Base-by-base conservation (phyloP, 768 basidiomycete species). In the Lentinula raphanica region DNA sequence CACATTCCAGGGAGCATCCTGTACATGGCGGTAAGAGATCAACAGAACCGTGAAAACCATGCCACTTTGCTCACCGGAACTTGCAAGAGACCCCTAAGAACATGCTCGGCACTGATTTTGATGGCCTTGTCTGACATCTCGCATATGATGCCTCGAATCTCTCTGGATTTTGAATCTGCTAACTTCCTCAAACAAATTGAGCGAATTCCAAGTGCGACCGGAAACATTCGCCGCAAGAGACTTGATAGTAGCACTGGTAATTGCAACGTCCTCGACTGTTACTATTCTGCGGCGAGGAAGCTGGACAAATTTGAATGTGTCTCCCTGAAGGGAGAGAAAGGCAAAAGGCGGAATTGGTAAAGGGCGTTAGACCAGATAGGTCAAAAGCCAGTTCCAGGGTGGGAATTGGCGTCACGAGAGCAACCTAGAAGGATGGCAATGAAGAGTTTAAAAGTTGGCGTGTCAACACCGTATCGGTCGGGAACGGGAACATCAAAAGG, bases 51-150 rank as follows among this genome's bases (percentile, higher is more conserved):
- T 48, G 21, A 42, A 23, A n/a, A n/a, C n/a, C n/a, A n/a, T n/a
- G 31, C 29, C 12, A 13, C 38, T 36, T 29, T 17, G 80, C 94
- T 63, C 69, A 96, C 95, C 48, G 90, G 84, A 32, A 95, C 88
- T 75, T 94, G 91, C 49, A 97, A 79, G 46, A 98, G 71, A 59
- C 94, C 97, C 82, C 98, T 88, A 65, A 98, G 85, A 8, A 97
- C 92, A 32, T 98, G 74, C 71, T 99, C 97, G 0, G 96, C 92
- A 55, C 92, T 93, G 63, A 93, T 89, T 73, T 92, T 92, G 51
- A 94, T 85, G 0, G 92, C 96, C 66, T 94, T 92, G 68, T 98
- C 95, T 55, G 98, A 71, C 86, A 97, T 90, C 63, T 97, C 94
- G 45, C 88, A 80, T 25, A 95, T 92, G 62, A 85, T 87, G 58